These are phyloP conservation scores for Penicillium sp. DNA, from an alignment of 2,329 filamentous ascomycete genomes.

Conservation along the genomic window DNA sequence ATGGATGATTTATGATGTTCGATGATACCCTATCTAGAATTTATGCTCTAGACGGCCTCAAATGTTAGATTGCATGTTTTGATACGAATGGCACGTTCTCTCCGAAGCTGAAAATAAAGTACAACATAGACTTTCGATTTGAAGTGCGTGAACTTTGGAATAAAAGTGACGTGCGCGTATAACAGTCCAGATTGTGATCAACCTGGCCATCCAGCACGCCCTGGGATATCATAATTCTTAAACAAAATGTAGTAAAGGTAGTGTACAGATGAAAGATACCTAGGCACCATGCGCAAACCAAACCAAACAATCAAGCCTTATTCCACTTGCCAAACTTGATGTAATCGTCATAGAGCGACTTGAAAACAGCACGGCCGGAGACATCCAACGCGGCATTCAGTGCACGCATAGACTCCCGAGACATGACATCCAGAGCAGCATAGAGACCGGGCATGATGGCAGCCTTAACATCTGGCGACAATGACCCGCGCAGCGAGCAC, in stretches of 20 bases:
- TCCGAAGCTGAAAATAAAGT: no score
- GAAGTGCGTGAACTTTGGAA: no score
- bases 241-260: slow-evolving; percentile 18
- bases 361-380: slow-evolving; percentile 54
- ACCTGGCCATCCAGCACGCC: no score
- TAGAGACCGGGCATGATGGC: slow-evolving; percentile 55
- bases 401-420: slow-evolving; percentile 50
- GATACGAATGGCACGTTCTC: not conserved
- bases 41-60: slow-evolving; percentile 15
- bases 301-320: slow-evolving; percentile 34
- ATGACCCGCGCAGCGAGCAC: slow-evolving; percentile 52
- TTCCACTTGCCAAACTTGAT: slow-evolving; percentile 50
- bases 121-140: no score
- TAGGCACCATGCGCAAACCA: slow-evolving; percentile 1
- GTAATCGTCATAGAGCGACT: slow-evolving; percentile 56
- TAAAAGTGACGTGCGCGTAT: no score
- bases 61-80: slow-evolving; percentile 3
- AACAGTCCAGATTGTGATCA: no score
- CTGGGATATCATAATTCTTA: slow-evolving; percentile 26
- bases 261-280: slow-evolving; percentile 18
- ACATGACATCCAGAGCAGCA: slow-evolving; percentile 55
- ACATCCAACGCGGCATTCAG: slow-evolving; percentile 55
- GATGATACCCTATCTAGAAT: slow-evolving; percentile 31
- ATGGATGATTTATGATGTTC: slow-evolving; percentile 24
- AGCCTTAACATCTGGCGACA: slow-evolving; percentile 55